Evolutionary conservation across 2,329 filamentous ascomycete genomes (phyloP), one percentile per base, ranked within the genome.

Genomic region (Rutstroemia sydowiana): DNA sequence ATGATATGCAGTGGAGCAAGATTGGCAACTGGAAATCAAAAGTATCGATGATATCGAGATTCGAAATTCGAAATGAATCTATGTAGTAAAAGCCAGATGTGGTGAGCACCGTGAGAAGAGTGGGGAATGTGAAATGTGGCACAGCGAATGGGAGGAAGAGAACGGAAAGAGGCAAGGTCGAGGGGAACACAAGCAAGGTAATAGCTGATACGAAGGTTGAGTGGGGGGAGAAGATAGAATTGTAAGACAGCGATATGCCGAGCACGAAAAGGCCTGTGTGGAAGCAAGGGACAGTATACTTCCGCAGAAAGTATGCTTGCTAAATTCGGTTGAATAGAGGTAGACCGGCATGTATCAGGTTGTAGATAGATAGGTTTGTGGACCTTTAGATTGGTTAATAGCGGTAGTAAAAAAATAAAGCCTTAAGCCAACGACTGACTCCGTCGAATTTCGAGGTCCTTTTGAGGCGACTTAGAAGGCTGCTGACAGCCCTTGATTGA

Each of bases 71-170:
- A 9, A 47, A 47, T 1, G 3, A 21, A 30, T n/a, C 13, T 28
- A 26, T 13, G n/a, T 20, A 42, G 14, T 10, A 28, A 23, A 26
- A 36, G 30, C 5, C 28, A 36, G 39, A 34, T 36, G 28, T 26
- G 30, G 30, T 43, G 47, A 37, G 45, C 36, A 37, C 37, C 10
- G 49, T 41, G 31, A 37, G 45, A 46, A 37, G 44, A n/a, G 49
- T 41, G 31, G 37, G 18, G 20, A 30, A 42, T 16, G 48, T 51
- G 52, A 54, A 48, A 49, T 43, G 53, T 46, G 43, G 45, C 48
- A 54, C 50, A 55, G 37, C 32, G 13, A 54, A 40, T 31, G 21
- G 39, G 28, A 52, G 28, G 40, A 44, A 49, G 37, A 39, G 20
- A 30, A 46, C 42, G 30, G 52, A 51, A 51, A 18, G 34, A 20